Evolutionary conservation across 306 rosid genomes (phyloP), one percentile per base, ranked within the genome.

Genomic region (Herpetospermum pedunculosum): DNA sequence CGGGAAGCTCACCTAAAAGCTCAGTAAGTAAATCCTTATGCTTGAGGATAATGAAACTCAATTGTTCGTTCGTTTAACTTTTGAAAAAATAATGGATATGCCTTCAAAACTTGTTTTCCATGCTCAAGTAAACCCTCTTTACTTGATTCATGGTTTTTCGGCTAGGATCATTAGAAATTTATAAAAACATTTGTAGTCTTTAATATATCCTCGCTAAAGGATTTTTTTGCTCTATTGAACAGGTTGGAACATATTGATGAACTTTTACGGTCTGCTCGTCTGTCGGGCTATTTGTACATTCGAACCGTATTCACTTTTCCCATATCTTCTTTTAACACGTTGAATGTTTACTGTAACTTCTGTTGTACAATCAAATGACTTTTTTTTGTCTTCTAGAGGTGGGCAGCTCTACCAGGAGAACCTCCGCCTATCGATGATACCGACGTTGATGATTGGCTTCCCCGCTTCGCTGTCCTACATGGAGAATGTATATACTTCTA

Each of bases 1-100:
- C 89, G 81, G 82, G 98, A 89, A 86, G 92, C 98, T 77, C 94
- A 86, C 65, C 73, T 89, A 68, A 93, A 84, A 81, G 97, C 98
- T 79, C 89, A 76, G 98, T 93, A 80, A 85, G 96, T 44, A 78
- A 72, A 60, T 16, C 57, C 37, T 82, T 52, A 55, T 76, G 38
- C 64, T 46, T 79, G 74, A 60, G 19, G 65, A 63, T 35, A 47
- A 46, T 49, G 12, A 25, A 47, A 41, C 55, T 21, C 6, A 14
- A 41, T 38, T 26, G 10, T 18, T 65, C 28, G 4, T 65, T 23
- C 28, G 2, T 34, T 38, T 2, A 57, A 34, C 47, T 37, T 9
- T 64, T 64, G 49, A 64, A 64, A 64, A 5, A 4, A 19, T 18
- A n/a, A 19, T n/a, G 18, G 44, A 37, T 62, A 37, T 64, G 49